A percentile compares a stretch with the other conserved stretches of the same genome.
Conservation (phyloP, 768 basidiomycete species). For the Amanita subjunquillea region DNA sequence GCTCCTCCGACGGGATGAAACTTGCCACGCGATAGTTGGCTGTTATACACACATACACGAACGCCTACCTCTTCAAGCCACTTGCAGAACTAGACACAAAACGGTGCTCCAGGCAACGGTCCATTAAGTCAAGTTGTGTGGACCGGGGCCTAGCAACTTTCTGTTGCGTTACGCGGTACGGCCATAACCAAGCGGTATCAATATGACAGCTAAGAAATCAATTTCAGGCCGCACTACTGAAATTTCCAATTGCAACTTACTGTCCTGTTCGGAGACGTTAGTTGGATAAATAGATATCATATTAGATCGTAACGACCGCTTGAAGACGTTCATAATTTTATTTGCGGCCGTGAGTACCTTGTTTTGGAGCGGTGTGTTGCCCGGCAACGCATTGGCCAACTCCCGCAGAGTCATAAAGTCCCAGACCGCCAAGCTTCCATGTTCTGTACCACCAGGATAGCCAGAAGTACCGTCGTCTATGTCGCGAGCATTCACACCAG, state of each 20-base stretch:
- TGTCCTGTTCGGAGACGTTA: conserved; percentile 18
- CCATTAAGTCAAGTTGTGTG: conserved; percentile 95
- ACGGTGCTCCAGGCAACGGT: conserved; percentile 93
- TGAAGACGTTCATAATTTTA: conserved; percentile 87
- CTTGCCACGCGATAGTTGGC: conserved; percentile 37
- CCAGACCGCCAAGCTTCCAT: conserved; percentile 79
- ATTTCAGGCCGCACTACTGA: background rate
- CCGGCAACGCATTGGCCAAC: conserved; percentile 63
- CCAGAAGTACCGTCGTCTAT: conserved; percentile 58
- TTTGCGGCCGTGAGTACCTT: conserved; percentile 66
- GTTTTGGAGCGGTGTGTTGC: conserved; percentile 78
- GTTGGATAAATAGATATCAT: background rate
- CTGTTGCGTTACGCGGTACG: conserved; percentile 92
- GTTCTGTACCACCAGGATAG: conserved; percentile 88
- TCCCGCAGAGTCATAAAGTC: conserved; percentile 78
- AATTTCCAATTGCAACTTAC: conserved; percentile 17
- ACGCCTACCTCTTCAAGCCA: conserved; percentile 75
- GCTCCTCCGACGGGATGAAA: conserved; percentile 89
- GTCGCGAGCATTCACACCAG: background rate
- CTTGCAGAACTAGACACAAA: conserved; percentile 84
- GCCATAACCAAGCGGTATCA: conserved; percentile 87
- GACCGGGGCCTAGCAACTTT: conserved; percentile 97
- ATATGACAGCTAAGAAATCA: conserved; percentile 50
- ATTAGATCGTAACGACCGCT: conserved; percentile 44
- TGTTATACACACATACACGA: background rate